Evolutionary conservation across 1,139 yeast species (phyloP).

Genomic region (Blastobotrys indianensis): DNA sequence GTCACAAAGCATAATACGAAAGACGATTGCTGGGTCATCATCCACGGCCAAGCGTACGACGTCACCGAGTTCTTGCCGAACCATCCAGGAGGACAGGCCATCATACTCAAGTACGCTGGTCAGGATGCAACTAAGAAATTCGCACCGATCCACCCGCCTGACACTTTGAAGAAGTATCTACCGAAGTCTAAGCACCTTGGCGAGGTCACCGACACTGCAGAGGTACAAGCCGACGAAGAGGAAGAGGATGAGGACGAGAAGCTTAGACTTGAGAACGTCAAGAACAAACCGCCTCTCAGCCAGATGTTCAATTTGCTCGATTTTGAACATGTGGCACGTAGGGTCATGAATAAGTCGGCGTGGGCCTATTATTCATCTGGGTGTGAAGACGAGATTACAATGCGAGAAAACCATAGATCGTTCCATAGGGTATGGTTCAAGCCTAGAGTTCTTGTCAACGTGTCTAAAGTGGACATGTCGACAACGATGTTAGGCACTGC

Average conservation of each 20-base stretch:
- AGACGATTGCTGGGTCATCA: constrained; percentile 80
- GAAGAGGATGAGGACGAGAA: constrained; percentile 32
- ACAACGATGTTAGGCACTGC: constrained; percentile 49
- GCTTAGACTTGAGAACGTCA: constrained; percentile 33
- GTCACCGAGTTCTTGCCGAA: constrained; percentile 67
- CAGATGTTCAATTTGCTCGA: constrained; percentile 67
- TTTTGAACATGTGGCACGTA: constrained; percentile 79
- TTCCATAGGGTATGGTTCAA: constrained; percentile 82
- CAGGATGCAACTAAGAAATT: constrained; percentile 86
- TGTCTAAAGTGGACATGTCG: constrained; percentile 46
- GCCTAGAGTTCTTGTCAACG: constrained; percentile 76
- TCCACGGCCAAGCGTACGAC: constrained; percentile 79
- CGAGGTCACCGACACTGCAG: constrained; percentile 31
- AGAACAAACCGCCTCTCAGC: constrained; percentile 58
- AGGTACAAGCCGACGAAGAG: constrained; percentile 22
- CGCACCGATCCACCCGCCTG: constrained; percentile 81
- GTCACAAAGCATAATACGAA: constrained; percentile 57
- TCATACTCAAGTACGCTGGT: constrained; percentile 76
- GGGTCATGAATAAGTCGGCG: constrained; percentile 67
- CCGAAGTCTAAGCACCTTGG: constrained; percentile 45
- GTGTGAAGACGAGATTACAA: constrained; percentile 83
- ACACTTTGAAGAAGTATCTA: constrained; percentile 55
- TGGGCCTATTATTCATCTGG: constrained; percentile 94
- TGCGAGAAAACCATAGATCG: constrained; percentile 84
- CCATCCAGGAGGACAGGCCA: constrained; percentile 86